These are phyloP conservation scores for Adansonia madagascariensis DNA, from an alignment of 441 rosid genomes.

Conservation along the genomic window DNA sequence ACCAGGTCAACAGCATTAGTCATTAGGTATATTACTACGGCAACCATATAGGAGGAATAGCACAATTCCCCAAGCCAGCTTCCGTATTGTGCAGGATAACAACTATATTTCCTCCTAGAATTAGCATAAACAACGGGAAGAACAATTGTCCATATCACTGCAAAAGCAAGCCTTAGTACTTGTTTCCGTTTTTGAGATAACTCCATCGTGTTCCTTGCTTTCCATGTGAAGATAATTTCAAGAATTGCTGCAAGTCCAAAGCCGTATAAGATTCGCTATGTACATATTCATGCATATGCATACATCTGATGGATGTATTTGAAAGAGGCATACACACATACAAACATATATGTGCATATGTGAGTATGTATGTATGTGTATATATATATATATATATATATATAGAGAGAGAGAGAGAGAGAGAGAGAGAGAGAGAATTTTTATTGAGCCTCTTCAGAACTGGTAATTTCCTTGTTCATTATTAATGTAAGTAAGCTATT, in stretches of 20 bases:
- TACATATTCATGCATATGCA: constrained; percentile 15
- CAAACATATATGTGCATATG: neutral
- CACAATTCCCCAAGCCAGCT: constrained; percentile 89
- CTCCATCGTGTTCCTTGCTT: constrained; percentile 71
- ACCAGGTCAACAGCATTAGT: constrained; percentile 82
- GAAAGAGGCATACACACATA: neutral
- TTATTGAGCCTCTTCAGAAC: constrained; percentile 1
- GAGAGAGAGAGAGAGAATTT: neutral
- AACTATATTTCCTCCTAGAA: constrained; percentile 78
- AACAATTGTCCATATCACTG: constrained; percentile 80
- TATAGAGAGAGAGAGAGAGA: neutral
- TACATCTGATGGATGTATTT: constrained; percentile 10
- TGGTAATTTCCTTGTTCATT: constrained; percentile 12
- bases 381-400: neutral
- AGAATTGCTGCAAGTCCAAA: constrained; percentile 68
- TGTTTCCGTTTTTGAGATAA: constrained; percentile 64
- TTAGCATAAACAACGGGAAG: constrained; percentile 80
- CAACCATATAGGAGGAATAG: constrained; percentile 87
- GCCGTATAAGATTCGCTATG: constrained; percentile 22
- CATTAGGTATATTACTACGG: constrained; percentile 69
- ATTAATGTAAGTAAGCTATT: constrained; percentile 15
- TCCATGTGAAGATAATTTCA: constrained; percentile 90
- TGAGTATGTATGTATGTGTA: neutral
- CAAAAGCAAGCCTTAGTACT: constrained; percentile 66
- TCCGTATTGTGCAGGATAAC: constrained; percentile 65